Evolutionary conservation across 2,329 filamentous ascomycete genomes (phyloP).

Genomic region (Ophiostoma angusticollis): DNA sequence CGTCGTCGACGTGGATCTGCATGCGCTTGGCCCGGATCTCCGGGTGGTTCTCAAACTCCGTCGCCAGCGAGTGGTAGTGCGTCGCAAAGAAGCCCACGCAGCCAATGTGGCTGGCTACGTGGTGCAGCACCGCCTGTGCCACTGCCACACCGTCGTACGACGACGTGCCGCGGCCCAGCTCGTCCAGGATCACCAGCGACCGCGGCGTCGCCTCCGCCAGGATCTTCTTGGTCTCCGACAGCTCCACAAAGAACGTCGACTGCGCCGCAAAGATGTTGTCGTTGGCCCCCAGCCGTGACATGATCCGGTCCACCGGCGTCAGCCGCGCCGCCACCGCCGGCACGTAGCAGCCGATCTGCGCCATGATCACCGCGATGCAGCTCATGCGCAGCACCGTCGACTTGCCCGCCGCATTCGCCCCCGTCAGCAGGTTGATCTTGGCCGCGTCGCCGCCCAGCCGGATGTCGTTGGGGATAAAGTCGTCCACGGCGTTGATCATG

Average conservation of each 20-base stretch:
- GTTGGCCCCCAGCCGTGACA: slow-evolving; percentile 93
- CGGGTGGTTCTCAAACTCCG: slow-evolving; percentile 80
- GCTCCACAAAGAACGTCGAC: slow-evolving; percentile 94
- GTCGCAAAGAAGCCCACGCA: slow-evolving; percentile 96
- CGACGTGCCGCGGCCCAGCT: slow-evolving; percentile 85
- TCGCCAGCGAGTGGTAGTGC: slow-evolving; percentile 87
- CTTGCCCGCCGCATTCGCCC: slow-evolving; percentile 94
- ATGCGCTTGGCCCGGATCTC: slow-evolving; percentile 80
- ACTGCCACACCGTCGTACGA: slow-evolving; percentile 96
- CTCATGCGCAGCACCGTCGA: slow-evolving; percentile 95
- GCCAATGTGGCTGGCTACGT: slow-evolving; percentile 84
- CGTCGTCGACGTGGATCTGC: slow-evolving; percentile 87
- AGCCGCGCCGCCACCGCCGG: slow-evolving; percentile 71
- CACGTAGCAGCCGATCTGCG: slow-evolving; percentile 87
- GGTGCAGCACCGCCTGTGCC: slow-evolving; percentile 92
- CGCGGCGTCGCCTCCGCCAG: slow-evolving; percentile 85
- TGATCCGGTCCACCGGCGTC: slow-evolving; percentile 91
- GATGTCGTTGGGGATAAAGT: slow-evolving; percentile 95
- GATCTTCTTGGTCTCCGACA: slow-evolving; percentile 97
- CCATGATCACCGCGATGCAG: slow-evolving; percentile 93
- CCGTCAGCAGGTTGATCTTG: slow-evolving; percentile 85
- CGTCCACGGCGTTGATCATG: slow-evolving; percentile 75
- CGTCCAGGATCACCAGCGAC: slow-evolving; percentile 91
- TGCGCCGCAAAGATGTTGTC: slow-evolving; percentile 99
- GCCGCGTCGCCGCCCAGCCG: slow-evolving; percentile 66